Base-by-base conservation (phyloP, 345 rosid genomes). In the Citrus sp. region DNA sequence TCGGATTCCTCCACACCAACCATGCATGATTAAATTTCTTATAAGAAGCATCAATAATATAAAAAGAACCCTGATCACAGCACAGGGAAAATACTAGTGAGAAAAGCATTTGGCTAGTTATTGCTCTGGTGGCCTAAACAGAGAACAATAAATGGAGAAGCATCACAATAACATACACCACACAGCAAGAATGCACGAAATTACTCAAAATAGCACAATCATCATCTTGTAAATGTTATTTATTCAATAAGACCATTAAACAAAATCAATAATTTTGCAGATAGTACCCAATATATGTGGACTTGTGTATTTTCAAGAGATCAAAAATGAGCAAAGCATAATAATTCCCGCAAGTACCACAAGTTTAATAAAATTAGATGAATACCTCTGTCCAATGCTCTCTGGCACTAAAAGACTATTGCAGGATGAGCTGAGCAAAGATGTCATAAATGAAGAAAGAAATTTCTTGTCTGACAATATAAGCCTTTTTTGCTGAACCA, bases 401-500 rank as follows among this genome's bases (percentile, higher is more conserved):
- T 49, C 86, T 56, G 97, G 97, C 79, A 90, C 96, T 78, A 87
- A 81, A 79, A 93, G 85, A 84, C 86, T 86, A 80, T 77, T 61
- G 72, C 79, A 51, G 49, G 88, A 76, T 42, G 92, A 90, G 71
- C 97, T 84, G 56, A 96, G 94, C 88, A 90, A 83, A 51, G 92
- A 84, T 32, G 93, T 84, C 91, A 96, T 79, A 81, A 90, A 88
- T n/a, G 98, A 87, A 70, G 97, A 78, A 49, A 96, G 90, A 79
- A 86, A 96, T 18, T 86, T 86, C 74, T 80, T 89, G 87, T 96
- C 95, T 19, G 99, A 91, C 68, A 92, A 67, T 78, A 96, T 88
- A 70, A 87, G 87, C 87, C 88, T 90, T 81, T 84, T 92, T 79
- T 92, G 97, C 83, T 92, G 97, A 81, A 89, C 87, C 46, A 94